Evolutionary conservation across 805 yeast species (phyloP).

Genomic region (Candida nitratophila): DNA sequence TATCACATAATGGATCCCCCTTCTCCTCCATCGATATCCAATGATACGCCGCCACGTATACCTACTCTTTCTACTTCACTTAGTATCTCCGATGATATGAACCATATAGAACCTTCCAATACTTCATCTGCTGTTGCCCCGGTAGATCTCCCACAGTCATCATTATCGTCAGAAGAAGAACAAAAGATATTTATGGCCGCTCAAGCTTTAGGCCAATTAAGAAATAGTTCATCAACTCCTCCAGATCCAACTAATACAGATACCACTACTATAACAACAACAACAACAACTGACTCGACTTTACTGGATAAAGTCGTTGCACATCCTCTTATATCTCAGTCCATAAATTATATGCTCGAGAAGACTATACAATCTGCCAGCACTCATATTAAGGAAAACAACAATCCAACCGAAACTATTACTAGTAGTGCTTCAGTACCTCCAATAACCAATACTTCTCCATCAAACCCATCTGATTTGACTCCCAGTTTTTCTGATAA

Average conservation of each 20-base stretch:
- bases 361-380: constrained; percentile 25
- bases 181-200: constrained; percentile 20
- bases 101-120: no score
- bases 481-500: no score
- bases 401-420: no score
- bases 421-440: no score
- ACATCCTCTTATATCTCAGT: constrained; percentile 29
- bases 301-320: constrained; percentile 30
- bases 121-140: not conserved
- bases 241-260: not conserved
- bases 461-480: not conserved
- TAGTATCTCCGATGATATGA: no score
- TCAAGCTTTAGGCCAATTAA: constrained; percentile 21
- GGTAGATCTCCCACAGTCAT: no score
- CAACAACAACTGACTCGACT: constrained; percentile 7
- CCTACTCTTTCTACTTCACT: no score
- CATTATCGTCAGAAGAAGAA: constrained; percentile 1
- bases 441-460: no score
- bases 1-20: no score
- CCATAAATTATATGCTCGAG: constrained; percentile 29
- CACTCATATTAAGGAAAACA: constrained; percentile 11
- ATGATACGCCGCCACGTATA: no score
- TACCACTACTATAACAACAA: not conserved
- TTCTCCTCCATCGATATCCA: no score
- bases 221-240: not conserved